These are phyloP conservation scores for Canna indica DNA, from an alignment of 176 grass and related monocot genomes.

Conservation along the genomic window DNA sequence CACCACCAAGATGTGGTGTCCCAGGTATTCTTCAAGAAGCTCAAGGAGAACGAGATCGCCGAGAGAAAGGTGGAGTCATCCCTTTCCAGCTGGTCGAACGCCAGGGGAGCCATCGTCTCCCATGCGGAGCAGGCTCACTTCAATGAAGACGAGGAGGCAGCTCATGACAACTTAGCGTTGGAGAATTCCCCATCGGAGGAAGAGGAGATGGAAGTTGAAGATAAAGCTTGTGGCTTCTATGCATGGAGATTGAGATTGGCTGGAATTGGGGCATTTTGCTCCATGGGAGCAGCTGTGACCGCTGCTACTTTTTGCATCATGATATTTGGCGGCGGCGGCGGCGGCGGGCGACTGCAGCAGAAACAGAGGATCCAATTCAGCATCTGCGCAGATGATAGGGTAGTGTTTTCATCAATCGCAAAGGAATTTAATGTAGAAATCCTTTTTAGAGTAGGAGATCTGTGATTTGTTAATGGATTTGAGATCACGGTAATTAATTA, in stretches of 20 bases:
- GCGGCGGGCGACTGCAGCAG: conserved; percentile 27
- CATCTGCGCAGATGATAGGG: conserved; percentile 52
- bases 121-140: not conserved
- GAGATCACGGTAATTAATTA: not conserved
- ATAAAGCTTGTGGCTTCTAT: conserved; percentile 28
- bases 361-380: conserved; percentile 47
- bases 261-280: conserved; percentile 65
- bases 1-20: conserved; percentile 1
- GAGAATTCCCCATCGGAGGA: conserved; percentile 1
- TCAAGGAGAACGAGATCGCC: conserved; percentile 8
- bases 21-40: conserved; percentile 24
- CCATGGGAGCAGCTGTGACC: conserved; percentile 50
- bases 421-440: not conserved
- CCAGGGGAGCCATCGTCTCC: not conserved
- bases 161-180: not conserved
- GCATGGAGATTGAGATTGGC: conserved; percentile 36
- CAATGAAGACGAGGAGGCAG: conserved; percentile 19
- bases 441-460: no score
- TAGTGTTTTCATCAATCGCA: not conserved
- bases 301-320: conserved; percentile 57
- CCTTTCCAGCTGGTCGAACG: not conserved
- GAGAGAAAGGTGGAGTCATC: conserved; percentile 15
- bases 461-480: not conserved
- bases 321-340: conserved; percentile 34
- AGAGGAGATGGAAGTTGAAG: not conserved